These are phyloP conservation scores for Myriangium duriaei DNA, from an alignment of 2,329 filamentous ascomycete genomes.

Conservation along the genomic window DNA sequence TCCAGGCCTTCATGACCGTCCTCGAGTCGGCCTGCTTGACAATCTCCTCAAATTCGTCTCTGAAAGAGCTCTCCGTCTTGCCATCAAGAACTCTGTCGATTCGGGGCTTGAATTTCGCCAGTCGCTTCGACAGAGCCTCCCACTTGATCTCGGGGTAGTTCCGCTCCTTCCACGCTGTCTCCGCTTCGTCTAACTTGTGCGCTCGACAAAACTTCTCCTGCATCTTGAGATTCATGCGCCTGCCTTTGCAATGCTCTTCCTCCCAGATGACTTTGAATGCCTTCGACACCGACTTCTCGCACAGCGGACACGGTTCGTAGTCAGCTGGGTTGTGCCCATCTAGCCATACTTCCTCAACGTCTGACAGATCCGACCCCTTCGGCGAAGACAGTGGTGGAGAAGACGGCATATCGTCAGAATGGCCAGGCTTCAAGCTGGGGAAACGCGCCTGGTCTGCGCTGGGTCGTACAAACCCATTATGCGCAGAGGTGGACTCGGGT, in stretches of 20 bases:
- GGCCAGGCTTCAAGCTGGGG: not conserved
- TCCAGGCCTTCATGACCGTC: slow-evolving; percentile 14
- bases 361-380: not conserved
- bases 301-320: slow-evolving; percentile 21
- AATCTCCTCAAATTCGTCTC: slow-evolving; percentile 15
- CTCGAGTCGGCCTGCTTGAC: slow-evolving; percentile 12
- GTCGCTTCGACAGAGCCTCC: slow-evolving; percentile 16
- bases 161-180: slow-evolving; percentile 17
- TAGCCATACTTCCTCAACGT: slow-evolving; percentile 4
- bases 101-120: slow-evolving; percentile 17
- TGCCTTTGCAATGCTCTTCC: slow-evolving; percentile 14
- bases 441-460: not conserved
- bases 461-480: not conserved
- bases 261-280: slow-evolving; percentile 21
- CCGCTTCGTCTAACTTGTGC: slow-evolving; percentile 20
- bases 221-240: slow-evolving; percentile 19
- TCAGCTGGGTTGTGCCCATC: slow-evolving; percentile 3
- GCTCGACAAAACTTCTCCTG: slow-evolving; percentile 23
- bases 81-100: slow-evolving; percentile 18
- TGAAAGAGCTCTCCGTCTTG: slow-evolving; percentile 15
- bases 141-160: slow-evolving; percentile 25
- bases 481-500: not conserved
- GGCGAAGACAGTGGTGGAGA: slow-evolving; percentile 5
- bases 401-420: not conserved
- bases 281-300: slow-evolving; percentile 18